phyloP scores from a whole-genome alignment of 2,329 filamentous ascomycete genomes.

The Aspergillus arachidicola region DNA sequence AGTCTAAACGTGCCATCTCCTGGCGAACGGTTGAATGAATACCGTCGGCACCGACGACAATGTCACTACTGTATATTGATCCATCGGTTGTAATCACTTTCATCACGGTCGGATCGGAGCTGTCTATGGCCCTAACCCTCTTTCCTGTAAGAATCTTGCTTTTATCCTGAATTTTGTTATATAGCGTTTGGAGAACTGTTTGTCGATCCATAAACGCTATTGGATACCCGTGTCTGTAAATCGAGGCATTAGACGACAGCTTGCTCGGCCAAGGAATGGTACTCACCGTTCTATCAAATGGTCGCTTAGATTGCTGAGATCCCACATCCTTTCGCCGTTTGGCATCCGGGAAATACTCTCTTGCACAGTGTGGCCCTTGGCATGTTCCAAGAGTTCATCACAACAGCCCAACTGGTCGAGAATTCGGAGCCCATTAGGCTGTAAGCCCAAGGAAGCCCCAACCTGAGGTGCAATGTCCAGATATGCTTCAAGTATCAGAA shows the following conservation, averaged over 20 bases:
- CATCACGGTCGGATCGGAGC: not conserved
- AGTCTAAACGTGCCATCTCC: not conserved
- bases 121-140: not conserved
- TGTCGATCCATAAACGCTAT: not conserved
- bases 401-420: conserved; percentile 20
- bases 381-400: conserved; percentile 6
- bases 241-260: not conserved
- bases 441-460: conserved; percentile 23
- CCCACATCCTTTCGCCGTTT: not conserved
- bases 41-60: conserved; percentile 6
- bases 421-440: conserved; percentile 20
- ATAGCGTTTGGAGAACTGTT: not conserved
- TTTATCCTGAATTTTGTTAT: not conserved
- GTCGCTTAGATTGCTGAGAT: not conserved
- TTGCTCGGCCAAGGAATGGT: not conserved
- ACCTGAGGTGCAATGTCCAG: conserved; percentile 22
- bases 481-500: conserved; percentile 23
- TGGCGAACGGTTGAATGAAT: not conserved
- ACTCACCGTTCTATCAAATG: not conserved
- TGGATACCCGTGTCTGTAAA: not conserved
- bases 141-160: not conserved
- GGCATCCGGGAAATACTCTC: not conserved
- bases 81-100: not conserved
- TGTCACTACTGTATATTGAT: not conserved
- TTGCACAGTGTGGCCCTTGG: not conserved